A percentile compares a stretch with the other conserved stretches of the same genome.
These are phyloP conservation scores for Poterioochromonas sp. DNA, from an alignment of 352 stramenopile genomes.

Conservation along the genomic window DNA sequence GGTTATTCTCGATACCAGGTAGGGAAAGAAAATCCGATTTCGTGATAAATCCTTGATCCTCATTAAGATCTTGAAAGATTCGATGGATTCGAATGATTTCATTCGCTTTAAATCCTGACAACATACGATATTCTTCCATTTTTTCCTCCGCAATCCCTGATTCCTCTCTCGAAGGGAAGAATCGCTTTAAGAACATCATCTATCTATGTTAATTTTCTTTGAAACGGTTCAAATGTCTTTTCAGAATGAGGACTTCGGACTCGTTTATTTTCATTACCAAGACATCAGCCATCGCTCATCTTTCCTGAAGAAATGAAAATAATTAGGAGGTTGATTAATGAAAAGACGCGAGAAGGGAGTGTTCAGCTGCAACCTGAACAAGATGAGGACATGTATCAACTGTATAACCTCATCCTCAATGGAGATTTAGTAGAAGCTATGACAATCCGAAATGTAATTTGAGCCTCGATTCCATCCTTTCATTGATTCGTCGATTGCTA, in stretches of 20 bases:
- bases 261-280: too few relatives aligned
- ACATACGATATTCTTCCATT: conserved; percentile 34
- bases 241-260: too few relatives aligned
- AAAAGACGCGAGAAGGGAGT: conserved; percentile 83
- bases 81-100: conserved; percentile 16
- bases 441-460: conserved; percentile 86
- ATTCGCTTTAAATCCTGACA: conserved; percentile 20
- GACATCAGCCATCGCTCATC: too few relatives aligned
- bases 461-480: not conserved
- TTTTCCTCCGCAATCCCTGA: conserved; percentile 8
- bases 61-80: conserved; percentile 5
- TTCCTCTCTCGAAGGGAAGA: too few relatives aligned
- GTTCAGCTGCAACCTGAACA: conserved; percentile 86
- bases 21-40: conserved; percentile 18
- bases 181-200: too few relatives aligned
- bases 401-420: conserved; percentile 92
- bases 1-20: conserved; percentile 4
- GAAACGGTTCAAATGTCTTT: too few relatives aligned
- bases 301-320: conserved; percentile 81
- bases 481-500: not conserved
- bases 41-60: not conserved
- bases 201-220: too few relatives aligned
- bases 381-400: conserved; percentile 95
- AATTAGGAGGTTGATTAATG: conserved; percentile 75
- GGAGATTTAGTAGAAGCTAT: conserved; percentile 86